Conservation (phyloP, 2,329 filamentous ascomycete genomes). For the Capronia americana region DNA sequence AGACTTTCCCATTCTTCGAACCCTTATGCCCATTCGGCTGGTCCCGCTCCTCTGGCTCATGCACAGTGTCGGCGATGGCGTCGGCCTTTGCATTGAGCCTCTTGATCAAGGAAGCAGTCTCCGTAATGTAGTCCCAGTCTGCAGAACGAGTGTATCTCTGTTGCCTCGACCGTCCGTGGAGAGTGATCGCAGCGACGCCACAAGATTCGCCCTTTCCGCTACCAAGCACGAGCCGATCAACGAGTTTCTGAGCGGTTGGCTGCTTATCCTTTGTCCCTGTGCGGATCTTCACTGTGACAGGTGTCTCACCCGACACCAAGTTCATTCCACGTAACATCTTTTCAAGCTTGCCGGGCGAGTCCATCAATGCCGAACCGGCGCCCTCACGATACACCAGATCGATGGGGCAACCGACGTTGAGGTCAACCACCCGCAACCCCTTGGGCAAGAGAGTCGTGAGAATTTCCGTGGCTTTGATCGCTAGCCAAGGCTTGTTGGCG, state of each 20-base stretch:
- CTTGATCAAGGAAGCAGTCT: constrained; percentile 85
- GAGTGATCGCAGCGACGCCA: constrained; percentile 91
- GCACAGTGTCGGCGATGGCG: constrained; percentile 73
- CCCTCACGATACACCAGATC: constrained; percentile 89
- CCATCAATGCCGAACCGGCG: constrained; percentile 89
- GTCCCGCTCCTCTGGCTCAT: constrained; percentile 76
- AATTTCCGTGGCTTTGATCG: constrained; percentile 84
- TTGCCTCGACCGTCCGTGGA: constrained; percentile 91
- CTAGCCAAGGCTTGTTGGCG: constrained; percentile 88
- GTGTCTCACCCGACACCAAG: constrained; percentile 83
- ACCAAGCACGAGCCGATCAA: constrained; percentile 83
- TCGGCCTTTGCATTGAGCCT: constrained; percentile 74
- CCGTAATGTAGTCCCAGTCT: constrained; percentile 94
- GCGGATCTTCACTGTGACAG: constrained; percentile 92
- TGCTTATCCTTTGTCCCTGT: constrained; percentile 83
- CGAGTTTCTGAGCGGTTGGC: constrained; percentile 79
- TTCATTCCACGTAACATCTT: constrained; percentile 98
- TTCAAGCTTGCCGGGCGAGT: constrained; percentile 84
- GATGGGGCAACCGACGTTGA: constrained; percentile 97
- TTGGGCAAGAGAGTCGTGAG: constrained; percentile 74
- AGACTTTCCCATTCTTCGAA: constrained; percentile 65
- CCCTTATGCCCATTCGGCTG: constrained; percentile 62
- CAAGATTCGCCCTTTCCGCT: constrained; percentile 64
- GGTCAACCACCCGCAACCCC: constrained; percentile 84
- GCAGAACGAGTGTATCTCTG: constrained; percentile 90